Evolutionary conservation across 2,329 filamentous ascomycete species (phyloP).

Genomic region (Cladosporium velox): DNA sequence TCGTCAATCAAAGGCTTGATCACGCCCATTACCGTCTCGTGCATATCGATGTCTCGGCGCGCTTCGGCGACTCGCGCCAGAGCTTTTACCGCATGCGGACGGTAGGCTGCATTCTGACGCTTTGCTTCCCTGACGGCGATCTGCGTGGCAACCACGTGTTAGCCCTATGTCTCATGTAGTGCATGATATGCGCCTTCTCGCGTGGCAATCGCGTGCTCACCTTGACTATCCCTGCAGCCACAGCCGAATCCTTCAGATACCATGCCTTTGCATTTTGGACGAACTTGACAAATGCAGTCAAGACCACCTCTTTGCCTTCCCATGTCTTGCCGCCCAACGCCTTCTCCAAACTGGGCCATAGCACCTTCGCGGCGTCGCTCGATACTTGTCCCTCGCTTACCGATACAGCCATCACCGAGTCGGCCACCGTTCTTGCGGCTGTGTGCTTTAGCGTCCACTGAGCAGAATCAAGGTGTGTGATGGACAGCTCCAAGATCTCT

Average conservation of each 20-base stretch:
- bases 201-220: conserved; percentile 44
- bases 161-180: conserved; percentile 25
- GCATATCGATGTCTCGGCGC: conserved; percentile 69
- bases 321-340: conserved; percentile 87
- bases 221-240: conserved; percentile 66
- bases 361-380: conserved; percentile 31
- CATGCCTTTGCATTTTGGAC: conserved; percentile 64
- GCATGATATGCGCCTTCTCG: background rate
- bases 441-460: conserved; percentile 92
- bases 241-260: conserved; percentile 58
- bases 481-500: conserved; percentile 74
- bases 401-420: conserved; percentile 65
- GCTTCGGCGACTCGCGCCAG: conserved; percentile 72
- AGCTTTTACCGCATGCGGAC: conserved; percentile 70
- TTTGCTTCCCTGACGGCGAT: conserved; percentile 85
- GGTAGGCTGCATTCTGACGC: conserved; percentile 83
- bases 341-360: conserved; percentile 86
- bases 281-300: conserved; percentile 78
- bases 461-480: conserved; percentile 70
- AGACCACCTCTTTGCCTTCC: conserved; percentile 82
- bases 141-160: conserved; percentile 42
- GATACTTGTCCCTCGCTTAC: conserved; percentile 58
- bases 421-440: conserved; percentile 76
- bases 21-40: conserved; percentile 65
- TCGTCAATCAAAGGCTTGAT: conserved; percentile 62